Evolutionary conservation across 2,329 filamentous ascomycete genomes (phyloP).

Genomic region (Didymella sp.): DNA sequence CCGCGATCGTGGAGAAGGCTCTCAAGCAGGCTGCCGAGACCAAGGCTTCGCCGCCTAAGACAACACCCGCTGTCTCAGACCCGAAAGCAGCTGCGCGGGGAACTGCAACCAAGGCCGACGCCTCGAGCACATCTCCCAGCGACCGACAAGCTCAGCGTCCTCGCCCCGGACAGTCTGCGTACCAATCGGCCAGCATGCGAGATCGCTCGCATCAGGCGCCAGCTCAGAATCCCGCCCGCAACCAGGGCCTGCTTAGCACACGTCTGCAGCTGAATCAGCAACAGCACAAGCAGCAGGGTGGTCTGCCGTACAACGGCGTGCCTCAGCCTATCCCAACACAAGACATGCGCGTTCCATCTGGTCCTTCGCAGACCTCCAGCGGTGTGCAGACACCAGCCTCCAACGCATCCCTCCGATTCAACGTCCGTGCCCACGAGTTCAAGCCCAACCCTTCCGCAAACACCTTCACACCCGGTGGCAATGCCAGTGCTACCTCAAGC

Average conservation of each 20-base stretch:
- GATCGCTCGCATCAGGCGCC: conserved; percentile 53
- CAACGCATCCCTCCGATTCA: conserved; percentile 62
- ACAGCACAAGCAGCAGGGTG: conserved; percentile 57
- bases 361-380: conserved; percentile 65
- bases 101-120: conserved; percentile 46
- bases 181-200: conserved; percentile 55
- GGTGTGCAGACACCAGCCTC: conserved; percentile 61
- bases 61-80: conserved; percentile 52
- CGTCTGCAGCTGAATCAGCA: conserved; percentile 61
- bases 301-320: conserved; percentile 55
- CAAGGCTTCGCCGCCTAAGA: conserved; percentile 48
- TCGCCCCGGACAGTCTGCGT: conserved; percentile 48
- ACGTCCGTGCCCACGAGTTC: conserved; percentile 75
- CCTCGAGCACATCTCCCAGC: conserved; percentile 41
- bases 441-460: conserved; percentile 82
- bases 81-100: conserved; percentile 43
- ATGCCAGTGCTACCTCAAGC: conserved; percentile 71
- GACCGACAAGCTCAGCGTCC: conserved; percentile 58
- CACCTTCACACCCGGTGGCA: conserved; percentile 76
- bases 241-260: conserved; percentile 57
- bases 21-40: conserved; percentile 72
- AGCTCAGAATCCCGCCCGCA: conserved; percentile 49
- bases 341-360: conserved; percentile 75
- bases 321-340: conserved; percentile 64
- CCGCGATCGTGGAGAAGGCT: conserved; percentile 89